A percentile compares a stretch with the other conserved stretches of the same genome.
Conservation (phyloP, 345 rosid species). For the Moricandia moricandioides region DNA sequence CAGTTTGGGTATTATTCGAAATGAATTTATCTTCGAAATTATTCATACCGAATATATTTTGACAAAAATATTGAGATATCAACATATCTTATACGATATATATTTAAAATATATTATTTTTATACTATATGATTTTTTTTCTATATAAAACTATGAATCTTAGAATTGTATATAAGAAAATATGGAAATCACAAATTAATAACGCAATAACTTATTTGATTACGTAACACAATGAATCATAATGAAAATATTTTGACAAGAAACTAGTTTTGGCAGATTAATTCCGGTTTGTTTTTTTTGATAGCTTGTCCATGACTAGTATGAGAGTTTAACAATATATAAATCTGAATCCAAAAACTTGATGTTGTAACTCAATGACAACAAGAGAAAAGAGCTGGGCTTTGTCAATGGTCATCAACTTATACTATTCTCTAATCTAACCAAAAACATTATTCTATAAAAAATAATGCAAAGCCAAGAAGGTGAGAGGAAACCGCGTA, state of each 20-base stretch:
- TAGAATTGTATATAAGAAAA: too few species aligned
- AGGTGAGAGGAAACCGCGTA: slow-evolving; percentile 21
- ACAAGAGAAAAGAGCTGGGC: not conserved
- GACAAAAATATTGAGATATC: too few species aligned
- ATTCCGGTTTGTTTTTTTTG: not conserved
- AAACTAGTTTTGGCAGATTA: not conserved
- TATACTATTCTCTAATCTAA: not conserved
- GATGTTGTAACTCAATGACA: not conserved
- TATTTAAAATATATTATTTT: too few species aligned
- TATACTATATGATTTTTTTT: too few species aligned
- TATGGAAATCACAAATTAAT: too few species aligned
- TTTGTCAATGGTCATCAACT: not conserved
- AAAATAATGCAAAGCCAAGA: slow-evolving; percentile 15
- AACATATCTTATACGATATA: too few species aligned
- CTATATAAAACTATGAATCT: too few species aligned
- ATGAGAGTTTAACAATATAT: not conserved
- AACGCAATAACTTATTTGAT: too few species aligned
- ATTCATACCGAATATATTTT: not conserved
- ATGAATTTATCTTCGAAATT: not conserved
- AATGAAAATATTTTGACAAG: not conserved
- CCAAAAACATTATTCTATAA: not conserved
- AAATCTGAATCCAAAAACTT: not conserved
- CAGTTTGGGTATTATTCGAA: not conserved
- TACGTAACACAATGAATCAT: too few species aligned
- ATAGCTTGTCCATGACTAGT: not conserved